Evolutionary conservation across 2,329 filamentous ascomycete species (phyloP), one percentile per base, ranked within the genome.

Genomic region (Aspergillus sp.): DNA sequence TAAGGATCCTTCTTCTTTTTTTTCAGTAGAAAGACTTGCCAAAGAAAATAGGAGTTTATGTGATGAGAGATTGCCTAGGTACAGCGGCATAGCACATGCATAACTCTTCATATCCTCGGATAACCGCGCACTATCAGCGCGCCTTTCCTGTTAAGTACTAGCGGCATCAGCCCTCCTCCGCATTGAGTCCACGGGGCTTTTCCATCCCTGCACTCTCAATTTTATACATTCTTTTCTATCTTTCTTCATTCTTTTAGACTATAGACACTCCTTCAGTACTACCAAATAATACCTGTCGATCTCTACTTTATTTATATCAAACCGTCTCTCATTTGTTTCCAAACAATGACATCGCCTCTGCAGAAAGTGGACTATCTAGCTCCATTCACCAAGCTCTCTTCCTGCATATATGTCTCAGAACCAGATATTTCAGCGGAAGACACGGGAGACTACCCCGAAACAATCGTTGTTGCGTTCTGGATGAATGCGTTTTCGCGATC

Each of bases 401-500:
- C 70, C 4, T 71, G 74, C 1, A 67, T 78, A 41, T 78, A 75
- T 60, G 58, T 77, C 48, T 70, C 74, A 49, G 70, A 78, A 47
- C 68, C 74, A 30, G 53, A 61, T 26, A 50, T 60, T 18, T 44
- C 48, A 15, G 50, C 22, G 18, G 47, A 56, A 13, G 9, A 64
- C 42, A 57, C 43, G 15, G 56, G 45, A 7, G 20, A 48, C 7
- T 41, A 36, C 9, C 59, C 62, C 4, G 71, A 71, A 17, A 73
- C 72, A 45, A 73, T 82, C 24, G 70, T 82, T 52, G 65, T 82
- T 53, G 68, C 79, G 50, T 74, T 79, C 59, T 83, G 80, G 80
- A 79, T 81, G 70, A 76, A 77, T 49, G 80, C 80, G 2, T 64
- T 67, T 7, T 64, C 73, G 2, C 72, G 75, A 15, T 75, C 79